A percentile compares a stretch with the other conserved stretches of the same genome.
Evolutionary conservation across 2,329 filamentous ascomycete genomes (phyloP).

Genomic region (Pyricularia grisea): DNA sequence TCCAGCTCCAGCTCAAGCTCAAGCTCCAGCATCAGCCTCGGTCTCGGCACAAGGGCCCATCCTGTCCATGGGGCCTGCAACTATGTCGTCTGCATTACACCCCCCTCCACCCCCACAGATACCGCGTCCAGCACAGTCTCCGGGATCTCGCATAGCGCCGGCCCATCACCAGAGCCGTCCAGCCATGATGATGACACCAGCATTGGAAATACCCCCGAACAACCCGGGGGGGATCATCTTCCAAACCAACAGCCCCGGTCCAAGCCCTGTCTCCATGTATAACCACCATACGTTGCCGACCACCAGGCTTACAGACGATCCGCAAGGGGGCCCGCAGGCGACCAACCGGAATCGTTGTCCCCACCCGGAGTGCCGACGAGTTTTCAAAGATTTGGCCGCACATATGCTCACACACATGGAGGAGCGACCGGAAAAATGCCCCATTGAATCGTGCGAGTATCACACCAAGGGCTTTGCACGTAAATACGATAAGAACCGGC

Average conservation of each 20-base stretch:
- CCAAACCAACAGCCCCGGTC: slow-evolving; percentile 1
- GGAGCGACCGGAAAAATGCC: slow-evolving; percentile 88
- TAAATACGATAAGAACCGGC: slow-evolving; percentile 94
- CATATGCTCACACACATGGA: slow-evolving; percentile 92
- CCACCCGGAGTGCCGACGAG: slow-evolving; percentile 72
- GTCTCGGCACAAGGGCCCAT: slow-evolving; percentile 4
- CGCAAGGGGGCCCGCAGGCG: not conserved
- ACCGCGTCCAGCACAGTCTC: slow-evolving; percentile 3
- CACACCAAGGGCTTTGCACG: slow-evolving; percentile 85
- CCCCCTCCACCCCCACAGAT: slow-evolving; percentile 7
- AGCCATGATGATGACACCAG: not conserved
- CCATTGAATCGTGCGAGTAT: slow-evolving; percentile 86
- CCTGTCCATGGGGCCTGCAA: not conserved
- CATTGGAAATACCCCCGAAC: not conserved
- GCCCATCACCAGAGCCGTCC: not conserved
- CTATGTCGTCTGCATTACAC: slow-evolving; percentile 6
- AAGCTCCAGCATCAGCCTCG: slow-evolving; percentile 10
- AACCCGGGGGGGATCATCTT: not conserved
- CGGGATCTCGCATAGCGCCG: not conserved
- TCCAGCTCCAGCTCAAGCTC: slow-evolving; percentile 14
- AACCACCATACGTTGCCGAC: slow-evolving; percentile 4
- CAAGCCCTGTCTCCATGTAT: slow-evolving; percentile 2
- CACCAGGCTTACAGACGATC: not conserved
- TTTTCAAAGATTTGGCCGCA: slow-evolving; percentile 86
- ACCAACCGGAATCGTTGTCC: slow-evolving; percentile 50